These are phyloP conservation scores for Westerdykella ornata DNA, from an alignment of 2,329 filamentous ascomycete species.

Conservation along the genomic window DNA sequence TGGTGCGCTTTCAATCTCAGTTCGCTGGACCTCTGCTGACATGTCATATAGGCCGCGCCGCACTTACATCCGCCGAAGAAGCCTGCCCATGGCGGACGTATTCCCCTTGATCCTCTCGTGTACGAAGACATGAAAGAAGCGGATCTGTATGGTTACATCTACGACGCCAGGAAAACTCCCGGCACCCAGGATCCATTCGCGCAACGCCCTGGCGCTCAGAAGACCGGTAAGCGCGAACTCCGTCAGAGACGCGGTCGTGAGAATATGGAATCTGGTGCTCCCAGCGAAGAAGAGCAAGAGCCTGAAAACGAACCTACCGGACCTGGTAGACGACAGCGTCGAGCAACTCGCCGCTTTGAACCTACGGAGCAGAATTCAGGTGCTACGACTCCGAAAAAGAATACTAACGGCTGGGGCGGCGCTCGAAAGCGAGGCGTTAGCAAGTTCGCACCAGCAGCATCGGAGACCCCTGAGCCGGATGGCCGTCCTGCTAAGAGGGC, in stretches of 20 bases:
- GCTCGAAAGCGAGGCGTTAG: conserved; percentile 35
- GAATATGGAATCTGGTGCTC: conserved; percentile 32
- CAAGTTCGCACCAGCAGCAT: conserved; percentile 21
- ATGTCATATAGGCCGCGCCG: conserved; percentile 41
- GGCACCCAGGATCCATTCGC: conserved; percentile 53
- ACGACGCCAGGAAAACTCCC: conserved; percentile 46
- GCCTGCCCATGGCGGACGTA: conserved; percentile 43
- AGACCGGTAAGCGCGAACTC: conserved; percentile 42
- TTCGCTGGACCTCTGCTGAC: conserved; percentile 7
- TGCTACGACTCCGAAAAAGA: conserved; percentile 23
- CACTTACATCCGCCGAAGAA: conserved; percentile 48
- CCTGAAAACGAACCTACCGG: conserved; percentile 27
- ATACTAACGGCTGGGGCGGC: conserved; percentile 35
- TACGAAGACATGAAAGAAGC: conserved; percentile 57
- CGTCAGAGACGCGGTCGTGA: conserved; percentile 40
- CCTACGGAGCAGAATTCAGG: conserved; percentile 27
- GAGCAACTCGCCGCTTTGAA: conserved; percentile 33
- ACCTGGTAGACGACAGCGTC: conserved; percentile 29
- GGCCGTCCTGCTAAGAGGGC: conserved; percentile 25
- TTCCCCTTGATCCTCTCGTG: conserved; percentile 42
- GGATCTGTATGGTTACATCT: conserved; percentile 54
- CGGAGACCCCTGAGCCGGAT: conserved; percentile 35
- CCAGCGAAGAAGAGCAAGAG: conserved; percentile 36
- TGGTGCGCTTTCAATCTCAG: conserved; percentile 15
- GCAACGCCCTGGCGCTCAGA: conserved; percentile 45